These are phyloP conservation scores for Mycena citricolor DNA, from an alignment of 1,284 basidiomycete species.

Conservation along the genomic window DNA sequence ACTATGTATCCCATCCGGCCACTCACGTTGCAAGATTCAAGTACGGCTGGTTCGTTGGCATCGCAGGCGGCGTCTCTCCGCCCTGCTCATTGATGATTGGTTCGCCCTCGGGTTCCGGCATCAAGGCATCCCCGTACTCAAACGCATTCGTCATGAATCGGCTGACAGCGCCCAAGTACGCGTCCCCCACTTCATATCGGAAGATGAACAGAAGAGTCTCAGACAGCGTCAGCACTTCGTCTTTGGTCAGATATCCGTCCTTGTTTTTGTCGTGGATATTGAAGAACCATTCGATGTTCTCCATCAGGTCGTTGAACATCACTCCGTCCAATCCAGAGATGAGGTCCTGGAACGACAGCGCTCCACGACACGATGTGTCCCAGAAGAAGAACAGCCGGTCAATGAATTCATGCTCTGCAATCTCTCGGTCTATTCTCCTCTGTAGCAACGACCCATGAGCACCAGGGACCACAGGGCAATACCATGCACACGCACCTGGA, in stretches of 20 bases:
- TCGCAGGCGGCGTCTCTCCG: constrained; percentile 49
- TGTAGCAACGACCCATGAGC: constrained; percentile 34
- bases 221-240: constrained; percentile 93
- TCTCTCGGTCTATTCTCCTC: constrained; percentile 77
- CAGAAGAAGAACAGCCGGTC: constrained; percentile 88
- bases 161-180: constrained; percentile 92
- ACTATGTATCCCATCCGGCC: not conserved
- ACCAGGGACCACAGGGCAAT: constrained; percentile 4
- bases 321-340: constrained; percentile 88
- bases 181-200: constrained; percentile 95
- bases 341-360: constrained; percentile 90
- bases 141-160: constrained; percentile 97
- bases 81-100: constrained; percentile 34
- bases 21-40: constrained; percentile 80
- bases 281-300: constrained; percentile 99
- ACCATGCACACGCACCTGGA: constrained; percentile 60
- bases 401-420: constrained; percentile 83
- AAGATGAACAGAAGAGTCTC: constrained; percentile 92
- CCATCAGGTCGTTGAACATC: constrained; percentile 97
- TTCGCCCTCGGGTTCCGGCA: constrained; percentile 50
- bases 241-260: constrained; percentile 92
- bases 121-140: constrained; percentile 88
- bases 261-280: constrained; percentile 95
- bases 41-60: constrained; percentile 78
- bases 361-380: constrained; percentile 80